A percentile compares a stretch with the other conserved stretches of the same genome.
phyloP scores from a whole-genome alignment of 2,329 filamentous ascomycete genomes.

The Fusarium brachygibbosum region DNA sequence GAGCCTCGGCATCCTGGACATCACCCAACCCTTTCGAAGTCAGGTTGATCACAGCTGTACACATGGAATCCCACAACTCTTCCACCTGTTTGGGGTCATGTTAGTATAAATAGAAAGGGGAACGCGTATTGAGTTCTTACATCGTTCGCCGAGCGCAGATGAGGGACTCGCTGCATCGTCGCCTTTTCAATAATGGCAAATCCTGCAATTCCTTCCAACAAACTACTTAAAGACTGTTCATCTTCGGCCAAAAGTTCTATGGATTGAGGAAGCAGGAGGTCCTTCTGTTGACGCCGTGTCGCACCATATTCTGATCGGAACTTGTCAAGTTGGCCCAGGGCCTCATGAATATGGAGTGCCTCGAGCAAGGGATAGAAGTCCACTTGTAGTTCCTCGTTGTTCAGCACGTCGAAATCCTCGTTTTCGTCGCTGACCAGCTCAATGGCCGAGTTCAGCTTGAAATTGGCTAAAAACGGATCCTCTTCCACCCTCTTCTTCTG shows the following conservation, averaged over 20 bases:
- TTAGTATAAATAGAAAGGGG: conserved; percentile 10
- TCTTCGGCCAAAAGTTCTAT: conserved; percentile 86
- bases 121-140: conserved; percentile 64
- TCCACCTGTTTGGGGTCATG: conserved; percentile 74
- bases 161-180: conserved; percentile 88
- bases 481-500: conserved; percentile 86
- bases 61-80: conserved; percentile 98
- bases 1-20: conserved; percentile 87
- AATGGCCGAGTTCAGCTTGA: conserved; percentile 95
- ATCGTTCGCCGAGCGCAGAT: conserved; percentile 85
- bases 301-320: conserved; percentile 93
- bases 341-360: conserved; percentile 95
- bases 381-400: conserved; percentile 95
- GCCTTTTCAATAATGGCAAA: conserved; percentile 97
- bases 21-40: conserved; percentile 83
- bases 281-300: conserved; percentile 91
- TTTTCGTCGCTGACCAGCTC: conserved; percentile 95
- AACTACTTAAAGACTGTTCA: conserved; percentile 85
- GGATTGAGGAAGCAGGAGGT: conserved; percentile 82
- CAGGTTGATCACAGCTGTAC: conserved; percentile 84
- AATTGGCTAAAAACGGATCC: conserved; percentile 80
- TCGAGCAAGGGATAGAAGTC: conserved; percentile 96
- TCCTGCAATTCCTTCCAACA: conserved; percentile 93
- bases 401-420: conserved; percentile 94
- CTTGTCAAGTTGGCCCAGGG: conserved; percentile 90